Conservation (phyloP, 352 stramenopile species). For the Globisporangium abappressorium region DNA sequence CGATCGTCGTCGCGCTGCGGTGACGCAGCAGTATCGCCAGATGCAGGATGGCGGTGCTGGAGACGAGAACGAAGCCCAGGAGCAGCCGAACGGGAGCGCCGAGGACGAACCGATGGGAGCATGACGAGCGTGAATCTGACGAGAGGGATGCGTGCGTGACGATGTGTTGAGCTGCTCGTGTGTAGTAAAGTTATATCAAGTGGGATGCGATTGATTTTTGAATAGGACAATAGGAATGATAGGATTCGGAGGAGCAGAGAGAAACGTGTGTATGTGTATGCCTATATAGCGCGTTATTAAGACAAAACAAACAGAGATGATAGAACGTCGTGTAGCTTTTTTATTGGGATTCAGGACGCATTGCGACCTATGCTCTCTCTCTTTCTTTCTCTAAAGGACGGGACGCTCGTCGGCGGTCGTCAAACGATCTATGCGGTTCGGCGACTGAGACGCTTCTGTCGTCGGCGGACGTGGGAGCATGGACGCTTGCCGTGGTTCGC, state of each 20-base stretch:
- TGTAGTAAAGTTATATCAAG: slow-evolving; percentile 17
- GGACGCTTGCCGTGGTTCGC: slow-evolving; percentile 87
- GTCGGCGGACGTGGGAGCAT: slow-evolving; percentile 77
- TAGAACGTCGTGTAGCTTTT: slow-evolving; percentile 6
- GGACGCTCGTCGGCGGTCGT: slow-evolving; percentile 4
- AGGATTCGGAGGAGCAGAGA: slow-evolving; percentile 1
- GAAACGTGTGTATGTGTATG: slow-evolving; percentile 9
- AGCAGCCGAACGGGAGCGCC: slow-evolving; percentile 14
- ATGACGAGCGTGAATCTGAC: slow-evolving; percentile 8
- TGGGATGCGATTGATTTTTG: not conserved
- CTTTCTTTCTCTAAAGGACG: slow-evolving; percentile 13
- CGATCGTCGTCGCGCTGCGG: slow-evolving; percentile 90
- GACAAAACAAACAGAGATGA: slow-evolving; percentile 4
- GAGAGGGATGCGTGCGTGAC: not conserved
- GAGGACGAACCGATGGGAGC: slow-evolving; percentile 31
- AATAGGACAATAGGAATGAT: slow-evolving; percentile 8
- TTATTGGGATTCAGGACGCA: slow-evolving; percentile 5
- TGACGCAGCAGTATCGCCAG: slow-evolving; percentile 86
- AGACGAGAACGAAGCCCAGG: slow-evolving; percentile 4
- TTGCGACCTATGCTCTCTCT: slow-evolving; percentile 7
- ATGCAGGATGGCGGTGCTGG: slow-evolving; percentile 43
- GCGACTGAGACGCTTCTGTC: slow-evolving; percentile 74
- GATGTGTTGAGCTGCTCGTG: not conserved
- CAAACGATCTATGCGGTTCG: slow-evolving; percentile 30
- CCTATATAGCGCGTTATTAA: slow-evolving; percentile 14